Conservation (phyloP, 208 protist genomes). For the Wallacemonas collosoma region DNA sequence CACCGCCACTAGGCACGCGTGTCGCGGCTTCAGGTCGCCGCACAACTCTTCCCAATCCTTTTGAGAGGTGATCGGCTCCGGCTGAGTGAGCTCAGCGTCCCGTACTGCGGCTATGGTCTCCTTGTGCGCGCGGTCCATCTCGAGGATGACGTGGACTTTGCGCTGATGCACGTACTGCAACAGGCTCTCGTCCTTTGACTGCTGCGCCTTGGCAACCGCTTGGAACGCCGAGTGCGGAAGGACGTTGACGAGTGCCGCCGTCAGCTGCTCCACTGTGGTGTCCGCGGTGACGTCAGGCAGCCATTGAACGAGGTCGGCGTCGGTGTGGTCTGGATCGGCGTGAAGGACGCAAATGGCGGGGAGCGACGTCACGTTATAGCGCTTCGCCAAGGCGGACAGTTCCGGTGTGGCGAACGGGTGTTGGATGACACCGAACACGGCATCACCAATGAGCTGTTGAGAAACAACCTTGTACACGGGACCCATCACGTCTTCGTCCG, state of each 20-base stretch:
- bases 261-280: constrained; percentile 14
- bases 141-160: constrained; percentile 8
- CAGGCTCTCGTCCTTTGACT: not conserved
- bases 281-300: constrained; percentile 8
- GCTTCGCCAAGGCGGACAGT: constrained; percentile 25
- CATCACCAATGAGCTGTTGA: constrained; percentile 33
- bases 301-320: constrained; percentile 25
- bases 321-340: constrained; percentile 6
- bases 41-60: constrained; percentile 29
- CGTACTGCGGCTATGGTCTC: not conserved
- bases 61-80: constrained; percentile 21
- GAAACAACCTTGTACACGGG: constrained; percentile 29
- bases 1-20: constrained; percentile 37
- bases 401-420: constrained; percentile 22
- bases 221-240: constrained; percentile 13
- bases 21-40: constrained; percentile 19
- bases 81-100: constrained; percentile 1
- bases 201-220: not conserved
- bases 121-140: not conserved
- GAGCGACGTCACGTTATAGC: constrained; percentile 38
- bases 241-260: constrained; percentile 12
- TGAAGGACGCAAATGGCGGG: constrained; percentile 39
- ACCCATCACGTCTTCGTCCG: constrained; percentile 20
- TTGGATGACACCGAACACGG: constrained; percentile 50
- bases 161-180: constrained; percentile 2